Percentiles rank a stretch among this genome's conserved stretches.
Evolutionary conservation across 2,329 filamentous ascomycete genomes (phyloP).

Genomic region (Colletotrichum orchidophilum): DNA sequence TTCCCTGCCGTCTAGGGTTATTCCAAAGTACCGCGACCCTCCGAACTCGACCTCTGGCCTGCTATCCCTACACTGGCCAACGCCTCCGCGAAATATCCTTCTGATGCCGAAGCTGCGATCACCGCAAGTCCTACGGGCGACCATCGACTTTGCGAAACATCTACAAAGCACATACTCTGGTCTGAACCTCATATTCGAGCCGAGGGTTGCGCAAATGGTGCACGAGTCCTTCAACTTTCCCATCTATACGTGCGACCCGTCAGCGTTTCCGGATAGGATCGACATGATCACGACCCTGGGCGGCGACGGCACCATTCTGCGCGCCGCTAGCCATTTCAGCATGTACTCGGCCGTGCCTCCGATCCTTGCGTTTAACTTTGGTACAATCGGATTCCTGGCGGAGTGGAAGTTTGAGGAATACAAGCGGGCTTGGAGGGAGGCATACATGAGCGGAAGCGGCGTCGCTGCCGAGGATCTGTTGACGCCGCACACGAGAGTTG

Average conservation of each 20-base stretch:
- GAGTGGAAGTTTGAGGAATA: constrained; percentile 97
- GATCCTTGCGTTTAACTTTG: constrained; percentile 95
- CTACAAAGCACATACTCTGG: constrained; percentile 82
- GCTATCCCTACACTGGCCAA: constrained; percentile 63
- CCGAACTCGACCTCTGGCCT: constrained; percentile 57
- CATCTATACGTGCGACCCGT: constrained; percentile 66
- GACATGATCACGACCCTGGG: constrained; percentile 92
- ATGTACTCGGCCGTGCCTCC: constrained; percentile 85
- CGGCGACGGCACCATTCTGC: constrained; percentile 90
- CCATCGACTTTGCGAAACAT: constrained; percentile 71
- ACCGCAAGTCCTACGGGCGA: constrained; percentile 60
- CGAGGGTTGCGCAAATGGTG: constrained; percentile 74
- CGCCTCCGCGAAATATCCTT: constrained; percentile 65
- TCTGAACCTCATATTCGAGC: constrained; percentile 86
- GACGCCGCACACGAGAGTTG: constrained; percentile 50
- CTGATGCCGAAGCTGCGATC: constrained; percentile 68
- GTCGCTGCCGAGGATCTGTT: constrained; percentile 57
- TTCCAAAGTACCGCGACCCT: constrained; percentile 72
- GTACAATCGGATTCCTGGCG: constrained; percentile 91
- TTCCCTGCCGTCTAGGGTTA: constrained; percentile 62
- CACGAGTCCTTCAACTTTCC: constrained; percentile 78
- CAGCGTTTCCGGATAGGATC: constrained; percentile 77
- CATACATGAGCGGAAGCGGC: constrained; percentile 80
- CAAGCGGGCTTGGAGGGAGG: constrained; percentile 90
- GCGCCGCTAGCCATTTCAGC: constrained; percentile 80